Conservation (phyloP, 495 filamentous ascomycete genomes). For the Trypethelium eluteriae region DNA sequence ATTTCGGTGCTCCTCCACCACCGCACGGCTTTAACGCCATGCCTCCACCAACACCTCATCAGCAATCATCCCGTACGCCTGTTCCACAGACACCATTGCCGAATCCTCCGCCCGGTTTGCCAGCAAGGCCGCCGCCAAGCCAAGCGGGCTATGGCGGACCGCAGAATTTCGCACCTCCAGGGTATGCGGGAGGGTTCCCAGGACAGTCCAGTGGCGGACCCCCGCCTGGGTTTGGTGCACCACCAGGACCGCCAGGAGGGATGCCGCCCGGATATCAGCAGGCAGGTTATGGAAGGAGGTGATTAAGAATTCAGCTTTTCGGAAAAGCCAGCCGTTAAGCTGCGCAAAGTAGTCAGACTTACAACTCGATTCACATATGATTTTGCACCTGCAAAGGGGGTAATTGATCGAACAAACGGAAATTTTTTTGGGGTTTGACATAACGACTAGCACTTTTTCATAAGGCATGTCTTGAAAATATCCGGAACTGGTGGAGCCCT, state of each 20-base stretch:
- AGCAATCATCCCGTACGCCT: neutral
- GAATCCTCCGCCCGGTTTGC: slow-evolving; percentile 22
- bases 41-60: slow-evolving; percentile 24
- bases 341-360: no score
- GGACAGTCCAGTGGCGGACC: slow-evolving; percentile 28
- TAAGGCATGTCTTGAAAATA: no score
- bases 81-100: slow-evolving; percentile 9
- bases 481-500: no score
- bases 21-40: slow-evolving; percentile 39
- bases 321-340: neutral
- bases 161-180: slow-evolving; percentile 14
- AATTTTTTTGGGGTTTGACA: no score
- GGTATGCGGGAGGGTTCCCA: slow-evolving; percentile 21
- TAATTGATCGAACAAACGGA: no score
- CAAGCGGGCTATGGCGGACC: slow-evolving; percentile 25
- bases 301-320: slow-evolving; percentile 2
- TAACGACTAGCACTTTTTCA: no score
- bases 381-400: no score
- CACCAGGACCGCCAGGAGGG: slow-evolving; percentile 19
- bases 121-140: slow-evolving; percentile 23
- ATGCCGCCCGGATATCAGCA: slow-evolving; percentile 38
- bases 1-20: slow-evolving; percentile 1
- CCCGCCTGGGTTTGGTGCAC: slow-evolving; percentile 42
- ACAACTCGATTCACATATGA: no score
- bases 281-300: slow-evolving; percentile 14